Conservation (phyloP, 306 rosid genomes). For the Fragaria nilgerrensis region DNA sequence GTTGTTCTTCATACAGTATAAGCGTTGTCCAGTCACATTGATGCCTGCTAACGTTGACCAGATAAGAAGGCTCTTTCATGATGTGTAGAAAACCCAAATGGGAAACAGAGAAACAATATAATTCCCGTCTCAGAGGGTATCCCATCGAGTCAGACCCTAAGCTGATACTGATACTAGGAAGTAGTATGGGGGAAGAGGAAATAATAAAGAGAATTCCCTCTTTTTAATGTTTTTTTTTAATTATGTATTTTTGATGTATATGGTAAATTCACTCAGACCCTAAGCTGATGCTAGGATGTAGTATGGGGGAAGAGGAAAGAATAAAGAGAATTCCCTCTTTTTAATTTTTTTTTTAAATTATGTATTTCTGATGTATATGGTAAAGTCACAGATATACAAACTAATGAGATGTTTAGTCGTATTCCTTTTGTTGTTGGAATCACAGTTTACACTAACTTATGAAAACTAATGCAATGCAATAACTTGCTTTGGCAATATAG, state of each 20-base stretch:
- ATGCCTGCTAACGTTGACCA: constrained; percentile 72
- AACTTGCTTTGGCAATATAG: background rate
- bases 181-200: background rate
- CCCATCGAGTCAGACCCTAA: background rate
- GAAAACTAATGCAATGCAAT: background rate
- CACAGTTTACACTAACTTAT: background rate
- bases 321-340: background rate
- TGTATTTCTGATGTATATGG: background rate
- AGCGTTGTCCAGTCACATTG: constrained; percentile 88
- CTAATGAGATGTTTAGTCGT: background rate
- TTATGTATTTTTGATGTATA: background rate
- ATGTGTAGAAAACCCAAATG: constrained; percentile 44
- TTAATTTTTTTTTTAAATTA: background rate
- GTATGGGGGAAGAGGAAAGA: background rate
- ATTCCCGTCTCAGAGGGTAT: background rate
- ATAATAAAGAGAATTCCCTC: constrained; percentile 1
- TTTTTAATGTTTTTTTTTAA: background rate
- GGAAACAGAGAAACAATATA: background rate
- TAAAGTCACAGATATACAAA: background rate
- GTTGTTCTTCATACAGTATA: constrained; percentile 50
- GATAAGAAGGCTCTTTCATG: constrained; percentile 94
- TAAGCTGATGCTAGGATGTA: background rate
- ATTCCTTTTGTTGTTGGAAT: background rate
- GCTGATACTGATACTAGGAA: background rate
- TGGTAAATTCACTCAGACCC: background rate